Conservation (phyloP, 2,329 filamentous ascomycete species). For the Allantophomopsis cytisporea region DNA sequence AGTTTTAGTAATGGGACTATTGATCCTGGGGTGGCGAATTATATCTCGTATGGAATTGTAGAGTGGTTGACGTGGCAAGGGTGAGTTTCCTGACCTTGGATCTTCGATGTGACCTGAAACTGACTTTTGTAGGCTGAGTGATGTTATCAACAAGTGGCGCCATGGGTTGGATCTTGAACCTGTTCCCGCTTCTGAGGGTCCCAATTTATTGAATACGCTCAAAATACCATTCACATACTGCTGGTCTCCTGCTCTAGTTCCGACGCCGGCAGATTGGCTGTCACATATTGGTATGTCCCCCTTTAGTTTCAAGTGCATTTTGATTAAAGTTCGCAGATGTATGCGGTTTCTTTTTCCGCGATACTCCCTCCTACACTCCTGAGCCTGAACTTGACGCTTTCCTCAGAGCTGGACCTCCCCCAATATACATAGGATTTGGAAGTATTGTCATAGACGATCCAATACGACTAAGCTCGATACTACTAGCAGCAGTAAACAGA, state of each 20-base stretch:
- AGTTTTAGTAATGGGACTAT: constrained; percentile 24
- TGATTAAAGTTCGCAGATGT: constrained; percentile 10
- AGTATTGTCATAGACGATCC: constrained; percentile 40
- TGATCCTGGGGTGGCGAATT: constrained; percentile 24
- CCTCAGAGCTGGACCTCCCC: constrained; percentile 28
- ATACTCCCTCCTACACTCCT: constrained; percentile 22
- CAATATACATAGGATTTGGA: constrained; percentile 42
- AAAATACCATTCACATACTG: constrained; percentile 13
- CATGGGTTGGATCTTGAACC: constrained; percentile 24
- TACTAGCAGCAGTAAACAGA: constrained; percentile 30
- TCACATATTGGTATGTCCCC: constrained; percentile 16
- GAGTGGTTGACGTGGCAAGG: constrained; percentile 36
- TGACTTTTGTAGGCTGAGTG: constrained; percentile 19
- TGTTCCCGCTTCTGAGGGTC: constrained; percentile 21
- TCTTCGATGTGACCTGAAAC: neutral
- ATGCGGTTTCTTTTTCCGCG: constrained; percentile 31
- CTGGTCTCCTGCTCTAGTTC: constrained; percentile 23
- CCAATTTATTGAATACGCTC: constrained; percentile 20
- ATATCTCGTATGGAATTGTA: constrained; percentile 29
- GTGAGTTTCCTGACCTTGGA: constrained; percentile 9
- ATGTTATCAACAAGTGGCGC: constrained; percentile 29
- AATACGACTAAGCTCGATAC: constrained; percentile 24
- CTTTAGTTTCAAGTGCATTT: constrained; percentile 4
- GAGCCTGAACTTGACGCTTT: constrained; percentile 25
- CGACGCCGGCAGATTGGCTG: constrained; percentile 25